A percentile compares a stretch with the other conserved stretches of the same genome.
Evolutionary conservation across 148 eudicot genomes (phyloP).

Genomic region (Spergularia bocconei): DNA sequence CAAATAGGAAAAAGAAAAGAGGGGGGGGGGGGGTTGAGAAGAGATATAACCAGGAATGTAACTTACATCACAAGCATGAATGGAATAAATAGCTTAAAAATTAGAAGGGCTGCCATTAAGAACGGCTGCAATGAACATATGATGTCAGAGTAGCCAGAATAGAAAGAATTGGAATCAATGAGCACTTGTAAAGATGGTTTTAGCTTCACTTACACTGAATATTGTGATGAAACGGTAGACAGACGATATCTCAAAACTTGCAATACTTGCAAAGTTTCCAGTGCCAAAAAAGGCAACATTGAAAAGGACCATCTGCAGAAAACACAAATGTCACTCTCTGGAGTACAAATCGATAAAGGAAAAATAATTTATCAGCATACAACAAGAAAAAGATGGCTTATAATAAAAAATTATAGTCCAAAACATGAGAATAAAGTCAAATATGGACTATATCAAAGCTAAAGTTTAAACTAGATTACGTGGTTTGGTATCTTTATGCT

Average conservation of each 20-base stretch:
- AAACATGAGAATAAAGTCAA: no score
- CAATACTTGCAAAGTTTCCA: slow-evolving; percentile 96
- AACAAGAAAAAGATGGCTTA: background rate
- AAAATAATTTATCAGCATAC: background rate
- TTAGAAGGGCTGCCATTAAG: slow-evolving; percentile 91
- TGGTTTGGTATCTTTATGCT: background rate
- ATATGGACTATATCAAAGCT: no score
- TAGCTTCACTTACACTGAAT: slow-evolving; percentile 67
- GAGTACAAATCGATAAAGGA: background rate
- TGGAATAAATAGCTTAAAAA: slow-evolving; percentile 86
- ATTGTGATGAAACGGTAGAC: slow-evolving; percentile 96
- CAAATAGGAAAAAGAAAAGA: no score
- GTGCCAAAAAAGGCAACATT: slow-evolving; percentile 97
- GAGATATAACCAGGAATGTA: background rate
- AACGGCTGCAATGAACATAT: slow-evolving; percentile 68
- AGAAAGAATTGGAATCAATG: background rate
- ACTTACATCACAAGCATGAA: slow-evolving; percentile 98
- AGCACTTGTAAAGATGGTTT: background rate
- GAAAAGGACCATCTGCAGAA: slow-evolving; percentile 78
- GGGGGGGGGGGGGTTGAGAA: background rate
- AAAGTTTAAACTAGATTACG: no score
- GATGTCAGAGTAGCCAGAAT: slow-evolving; percentile 20
- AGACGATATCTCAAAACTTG: slow-evolving; percentile 97
- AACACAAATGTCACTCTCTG: background rate
- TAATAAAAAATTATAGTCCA: no score